These are phyloP conservation scores for Bipolaris zeicola DNA, from an alignment of 2,329 filamentous ascomycete genomes.

Conservation along the genomic window DNA sequence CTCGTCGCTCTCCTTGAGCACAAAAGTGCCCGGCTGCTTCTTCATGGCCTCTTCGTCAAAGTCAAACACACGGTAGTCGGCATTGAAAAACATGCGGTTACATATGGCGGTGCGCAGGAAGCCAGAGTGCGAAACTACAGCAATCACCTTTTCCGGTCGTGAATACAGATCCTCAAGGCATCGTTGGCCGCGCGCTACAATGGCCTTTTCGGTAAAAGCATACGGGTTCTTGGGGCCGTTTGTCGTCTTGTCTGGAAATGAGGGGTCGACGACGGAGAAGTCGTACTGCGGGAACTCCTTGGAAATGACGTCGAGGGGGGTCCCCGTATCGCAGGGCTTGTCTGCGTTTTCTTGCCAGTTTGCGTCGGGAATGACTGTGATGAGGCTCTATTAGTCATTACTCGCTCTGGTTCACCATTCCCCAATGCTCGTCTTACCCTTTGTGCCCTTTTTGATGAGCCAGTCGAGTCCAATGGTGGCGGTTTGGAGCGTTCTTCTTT, in stretches of 20 bases:
- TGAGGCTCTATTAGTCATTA: background rate
- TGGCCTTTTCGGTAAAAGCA: constrained; percentile 58
- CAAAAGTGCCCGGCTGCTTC: constrained; percentile 45
- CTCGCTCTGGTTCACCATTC: background rate
- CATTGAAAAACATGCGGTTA: constrained; percentile 60
- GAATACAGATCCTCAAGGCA: constrained; percentile 58
- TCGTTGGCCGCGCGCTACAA: constrained; percentile 61
- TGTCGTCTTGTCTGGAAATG: constrained; percentile 68
- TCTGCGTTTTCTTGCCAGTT: constrained; percentile 65
- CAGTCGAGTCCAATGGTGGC: constrained; percentile 63
- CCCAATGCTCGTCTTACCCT: constrained; percentile 18
- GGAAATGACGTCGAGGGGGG: constrained; percentile 51
- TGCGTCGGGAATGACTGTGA: constrained; percentile 60
- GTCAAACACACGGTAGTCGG: constrained; percentile 68
- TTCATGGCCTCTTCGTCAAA: constrained; percentile 58
- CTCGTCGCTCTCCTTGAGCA: constrained; percentile 56
- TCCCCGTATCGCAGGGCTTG: constrained; percentile 67
- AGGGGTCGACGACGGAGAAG: constrained; percentile 62
- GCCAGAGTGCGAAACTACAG: constrained; percentile 69
- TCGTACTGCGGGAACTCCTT: constrained; percentile 62
- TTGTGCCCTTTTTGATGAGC: constrained; percentile 58
- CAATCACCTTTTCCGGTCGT: constrained; percentile 65
- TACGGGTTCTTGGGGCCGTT: constrained; percentile 51
- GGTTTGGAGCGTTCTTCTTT: constrained; percentile 70
- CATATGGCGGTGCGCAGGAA: constrained; percentile 65